These are phyloP conservation scores for Juncus inflexus DNA, from an alignment of 176 grass and related monocot species.

Conservation along the genomic window DNA sequence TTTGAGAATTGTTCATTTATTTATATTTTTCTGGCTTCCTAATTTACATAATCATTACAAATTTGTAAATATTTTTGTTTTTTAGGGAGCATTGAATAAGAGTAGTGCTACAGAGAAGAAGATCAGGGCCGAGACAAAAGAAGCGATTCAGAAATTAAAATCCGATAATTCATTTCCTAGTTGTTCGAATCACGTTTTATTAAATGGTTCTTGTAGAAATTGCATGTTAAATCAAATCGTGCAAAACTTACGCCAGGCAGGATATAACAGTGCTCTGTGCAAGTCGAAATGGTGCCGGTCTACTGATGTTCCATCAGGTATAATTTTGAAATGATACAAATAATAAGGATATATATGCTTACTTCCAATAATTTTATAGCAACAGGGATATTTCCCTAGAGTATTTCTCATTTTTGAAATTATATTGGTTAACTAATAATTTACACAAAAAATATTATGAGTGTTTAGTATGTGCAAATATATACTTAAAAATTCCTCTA, in stretches of 20 bases:
- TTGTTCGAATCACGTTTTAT: conserved; percentile 37
- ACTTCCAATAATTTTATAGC: no score
- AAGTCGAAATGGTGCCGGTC: conserved; percentile 82
- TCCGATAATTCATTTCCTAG: conserved; percentile 29
- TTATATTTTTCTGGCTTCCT: not conserved
- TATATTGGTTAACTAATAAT: no score
- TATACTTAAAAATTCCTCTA: no score
- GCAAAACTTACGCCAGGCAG: conserved; percentile 42
- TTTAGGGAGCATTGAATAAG: conserved; percentile 63
- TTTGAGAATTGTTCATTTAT: not conserved
- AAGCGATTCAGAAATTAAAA: conserved; percentile 39
- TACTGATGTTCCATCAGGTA: conserved; percentile 72
- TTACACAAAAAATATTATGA: no score
- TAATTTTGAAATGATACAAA: not conserved
- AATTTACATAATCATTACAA: not conserved
- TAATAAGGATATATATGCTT: no score
- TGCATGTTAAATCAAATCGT: conserved; percentile 53
- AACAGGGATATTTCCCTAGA: no score
- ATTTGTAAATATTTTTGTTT: conserved; percentile 1
- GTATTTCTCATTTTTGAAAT: no score
- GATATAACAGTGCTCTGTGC: conserved; percentile 76
- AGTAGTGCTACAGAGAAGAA: conserved; percentile 59
- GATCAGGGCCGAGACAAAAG: conserved; percentile 53
- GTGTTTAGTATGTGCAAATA: no score
- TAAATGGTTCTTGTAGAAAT: conserved; percentile 41